Conservation (phyloP, 1,139 yeast genomes). For the Yamadazyma blattariae region DNA sequence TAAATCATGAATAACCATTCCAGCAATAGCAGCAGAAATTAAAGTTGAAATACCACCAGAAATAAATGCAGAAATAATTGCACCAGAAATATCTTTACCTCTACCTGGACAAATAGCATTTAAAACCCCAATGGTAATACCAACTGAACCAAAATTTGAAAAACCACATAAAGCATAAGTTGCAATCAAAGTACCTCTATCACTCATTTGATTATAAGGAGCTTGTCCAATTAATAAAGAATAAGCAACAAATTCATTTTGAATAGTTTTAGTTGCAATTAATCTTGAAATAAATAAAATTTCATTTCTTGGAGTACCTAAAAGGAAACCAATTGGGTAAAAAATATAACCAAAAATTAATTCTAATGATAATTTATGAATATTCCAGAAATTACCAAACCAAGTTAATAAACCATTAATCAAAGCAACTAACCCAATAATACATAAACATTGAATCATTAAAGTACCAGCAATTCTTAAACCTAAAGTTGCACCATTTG, state of each 20-base stretch:
- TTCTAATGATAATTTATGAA: conserved; percentile 49
- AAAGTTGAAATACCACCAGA: conserved; percentile 58
- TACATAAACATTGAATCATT: conserved; percentile 60
- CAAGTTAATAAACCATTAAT: conserved; percentile 58
- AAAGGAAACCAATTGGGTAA: conserved; percentile 60
- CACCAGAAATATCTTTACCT: conserved; percentile 47
- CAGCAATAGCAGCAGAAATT: conserved; percentile 63
- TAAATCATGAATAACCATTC: conserved; percentile 62
- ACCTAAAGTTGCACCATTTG: conserved; percentile 63
- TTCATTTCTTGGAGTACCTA: conserved; percentile 61
- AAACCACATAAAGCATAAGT: conserved; percentile 68
- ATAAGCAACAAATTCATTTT: conserved; percentile 65
- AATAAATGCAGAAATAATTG: conserved; percentile 50
- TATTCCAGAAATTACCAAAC: conserved; percentile 67
- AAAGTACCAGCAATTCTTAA: conserved; percentile 58
- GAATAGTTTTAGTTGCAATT: conserved; percentile 58
- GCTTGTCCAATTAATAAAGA: conserved; percentile 37
- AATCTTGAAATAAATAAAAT: conserved; percentile 50
- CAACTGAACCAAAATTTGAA: conserved; percentile 63
- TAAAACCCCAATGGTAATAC: conserved; percentile 63
- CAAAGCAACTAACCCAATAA: conserved; percentile 60
- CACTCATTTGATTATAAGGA: conserved; percentile 49
- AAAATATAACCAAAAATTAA: conserved; percentile 57
- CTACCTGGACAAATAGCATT: conserved; percentile 55
- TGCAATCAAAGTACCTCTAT: conserved; percentile 56